phyloP scores from a whole-genome alignment of 2,329 filamentous ascomycete genomes.

The Monosporascus sp. region DNA sequence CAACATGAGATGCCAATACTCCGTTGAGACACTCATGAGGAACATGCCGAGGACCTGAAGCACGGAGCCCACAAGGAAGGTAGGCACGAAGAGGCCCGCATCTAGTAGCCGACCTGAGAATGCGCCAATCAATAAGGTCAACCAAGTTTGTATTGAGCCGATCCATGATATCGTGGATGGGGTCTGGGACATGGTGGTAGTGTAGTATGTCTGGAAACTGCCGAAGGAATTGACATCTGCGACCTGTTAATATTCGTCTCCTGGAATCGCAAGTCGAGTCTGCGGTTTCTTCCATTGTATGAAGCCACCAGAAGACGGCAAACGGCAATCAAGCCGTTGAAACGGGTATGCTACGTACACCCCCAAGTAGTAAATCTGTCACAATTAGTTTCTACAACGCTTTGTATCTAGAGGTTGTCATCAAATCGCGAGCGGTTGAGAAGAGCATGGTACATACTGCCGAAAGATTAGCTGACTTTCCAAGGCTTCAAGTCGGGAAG shows the following conservation, averaged over 20 bases:
- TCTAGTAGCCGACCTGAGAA: conserved; percentile 38
- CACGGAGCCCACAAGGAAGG: conserved; percentile 31
- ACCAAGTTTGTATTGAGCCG: conserved; percentile 37
- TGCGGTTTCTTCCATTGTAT: neutral
- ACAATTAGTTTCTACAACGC: neutral
- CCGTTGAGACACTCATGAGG: conserved; percentile 32
- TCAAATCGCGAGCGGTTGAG: neutral
- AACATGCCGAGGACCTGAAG: conserved; percentile 40
- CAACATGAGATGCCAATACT: conserved; percentile 45
- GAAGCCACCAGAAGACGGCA: neutral
- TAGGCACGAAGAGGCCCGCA: conserved; percentile 34
- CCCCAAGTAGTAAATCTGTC: conserved; percentile 36
- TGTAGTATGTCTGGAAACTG: conserved; percentile 41
- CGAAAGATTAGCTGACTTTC: neutral
- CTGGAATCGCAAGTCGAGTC: neutral
- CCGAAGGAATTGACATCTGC: conserved; percentile 35
- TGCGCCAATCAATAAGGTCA: conserved; percentile 36
- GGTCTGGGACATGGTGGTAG: conserved; percentile 23
- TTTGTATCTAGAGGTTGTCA: neutral
- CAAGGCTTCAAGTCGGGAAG: neutral
- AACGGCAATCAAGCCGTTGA: neutral
- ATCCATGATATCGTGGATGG: conserved; percentile 39
- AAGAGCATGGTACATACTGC: neutral
- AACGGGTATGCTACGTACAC: conserved; percentile 14
- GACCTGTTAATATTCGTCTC: neutral